Percentiles rank a stretch among this genome's conserved stretches.
Conservation (phyloP, 1,284 basidiomycete species). For the Blastosporella zonata region DNA sequence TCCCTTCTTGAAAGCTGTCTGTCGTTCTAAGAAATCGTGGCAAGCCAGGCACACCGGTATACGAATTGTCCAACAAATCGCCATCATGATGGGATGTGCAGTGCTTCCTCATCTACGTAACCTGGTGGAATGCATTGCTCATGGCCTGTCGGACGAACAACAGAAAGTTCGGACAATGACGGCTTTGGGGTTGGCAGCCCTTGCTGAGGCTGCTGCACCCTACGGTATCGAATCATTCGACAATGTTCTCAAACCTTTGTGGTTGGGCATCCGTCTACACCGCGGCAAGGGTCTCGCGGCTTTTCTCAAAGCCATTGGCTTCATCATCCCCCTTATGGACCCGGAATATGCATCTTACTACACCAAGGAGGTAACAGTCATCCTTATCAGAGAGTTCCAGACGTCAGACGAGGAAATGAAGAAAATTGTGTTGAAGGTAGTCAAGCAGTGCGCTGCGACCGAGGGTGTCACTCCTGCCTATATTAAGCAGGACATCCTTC, state of each 20-base stretch:
- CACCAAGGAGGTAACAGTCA: slow-evolving; percentile 95
- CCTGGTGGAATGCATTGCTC: slow-evolving; percentile 94
- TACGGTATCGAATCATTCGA: slow-evolving; percentile 99
- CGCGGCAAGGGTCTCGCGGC: slow-evolving; percentile 98
- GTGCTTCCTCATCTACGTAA: slow-evolving; percentile 96
- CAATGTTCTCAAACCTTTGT: slow-evolving; percentile 95
- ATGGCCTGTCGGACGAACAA: slow-evolving; percentile 96
- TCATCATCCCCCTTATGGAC: slow-evolving; percentile 99
- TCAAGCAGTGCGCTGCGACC: slow-evolving; percentile 97
- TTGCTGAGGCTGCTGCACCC: slow-evolving; percentile 96
- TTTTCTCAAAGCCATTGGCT: slow-evolving; percentile 98
- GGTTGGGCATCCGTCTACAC: slow-evolving; percentile 97
- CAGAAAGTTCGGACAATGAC: slow-evolving; percentile 99
- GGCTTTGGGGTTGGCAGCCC: slow-evolving; percentile 90
- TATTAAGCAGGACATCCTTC: slow-evolving; percentile 95
- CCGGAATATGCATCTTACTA: slow-evolving; percentile 98
- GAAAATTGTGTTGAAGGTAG: slow-evolving; percentile 98
- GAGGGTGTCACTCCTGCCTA: slow-evolving; percentile 94
- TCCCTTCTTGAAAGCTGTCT: slow-evolving; percentile 98
- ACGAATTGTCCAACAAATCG: slow-evolving; percentile 98
- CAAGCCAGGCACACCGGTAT: slow-evolving; percentile 99
- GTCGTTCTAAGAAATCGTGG: slow-evolving; percentile 99
- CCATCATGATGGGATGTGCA: slow-evolving; percentile 99
- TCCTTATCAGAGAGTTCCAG: slow-evolving; percentile 98
- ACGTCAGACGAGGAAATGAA: slow-evolving; percentile 99